Evolutionary conservation across 352 stramenopile species (phyloP), one percentile per base, ranked within the genome.

Genomic region (Phytophthora melonis): DNA sequence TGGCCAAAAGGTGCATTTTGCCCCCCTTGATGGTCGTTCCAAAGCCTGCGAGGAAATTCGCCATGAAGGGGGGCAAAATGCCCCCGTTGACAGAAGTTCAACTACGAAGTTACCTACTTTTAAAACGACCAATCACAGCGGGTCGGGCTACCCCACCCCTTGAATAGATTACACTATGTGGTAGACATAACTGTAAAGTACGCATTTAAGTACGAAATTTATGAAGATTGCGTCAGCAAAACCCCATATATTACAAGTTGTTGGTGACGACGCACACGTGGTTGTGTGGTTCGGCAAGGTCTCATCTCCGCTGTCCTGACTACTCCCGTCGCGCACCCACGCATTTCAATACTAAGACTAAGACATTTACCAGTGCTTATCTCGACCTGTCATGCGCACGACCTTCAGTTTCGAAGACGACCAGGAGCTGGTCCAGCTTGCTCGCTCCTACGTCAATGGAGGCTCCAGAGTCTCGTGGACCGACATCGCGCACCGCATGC

Each of bases 191-290:
- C n/a, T 55, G 61, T n/a, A 53, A 53, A 55, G 56, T 54, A 60
- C 56, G 32, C 49, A 13, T 6, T 30, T 61, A 68, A 68, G 34
- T 68, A n/a, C 61, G 61, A 68, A 68, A 61, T 68, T 8, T 61
- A 61, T 68, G 34, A 34, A 60, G 61, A 61, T 68, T 68, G 49
- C 49, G 23, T 68, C n/a, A n/a, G n/a, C n/a, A n/a, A n/a, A n/a
- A n/a, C n/a, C n/a, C n/a, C n/a, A n/a, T n/a, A n/a, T n/a, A 11
- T 25, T 16, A 39, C 21, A 32, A 43, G 19, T 61, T 49, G 11
- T 50, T 10, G 7, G 25, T 41, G 27, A 41, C 14, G 45, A 1
- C 23, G 39, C 39, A 18, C 23, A 43, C 21, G 55, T 23, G 16
- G 47, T 45, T 41, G 5, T 41, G 34, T 9, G 13, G 34, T 41